phyloP scores from a whole-genome alignment of 768 basidiomycete species.

The Dacryopinax spathularia region DNA sequence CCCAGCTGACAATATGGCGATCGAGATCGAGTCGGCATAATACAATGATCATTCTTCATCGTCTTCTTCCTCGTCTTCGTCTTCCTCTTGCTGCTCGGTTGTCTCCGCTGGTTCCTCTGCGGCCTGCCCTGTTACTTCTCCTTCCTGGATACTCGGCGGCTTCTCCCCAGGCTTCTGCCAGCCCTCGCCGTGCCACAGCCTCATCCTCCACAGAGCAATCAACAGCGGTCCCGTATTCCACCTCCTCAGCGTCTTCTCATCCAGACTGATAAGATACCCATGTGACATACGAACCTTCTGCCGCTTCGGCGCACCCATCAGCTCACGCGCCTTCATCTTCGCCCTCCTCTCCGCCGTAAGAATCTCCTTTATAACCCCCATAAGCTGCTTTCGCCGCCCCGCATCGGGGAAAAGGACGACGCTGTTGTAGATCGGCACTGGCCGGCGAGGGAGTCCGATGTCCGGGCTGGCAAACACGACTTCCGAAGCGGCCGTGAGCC shows the following conservation, averaged over 20 bases:
- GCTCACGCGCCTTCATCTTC: constrained; percentile 3
- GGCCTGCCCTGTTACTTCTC: not conserved
- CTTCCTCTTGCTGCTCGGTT: not conserved
- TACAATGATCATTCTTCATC: constrained; percentile 5
- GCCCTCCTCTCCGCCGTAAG: constrained; percentile 34
- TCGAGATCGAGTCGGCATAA: constrained; percentile 14
- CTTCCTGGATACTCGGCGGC: too few species aligned
- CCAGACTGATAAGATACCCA: constrained; percentile 51
- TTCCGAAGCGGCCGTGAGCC: constrained; percentile 31
- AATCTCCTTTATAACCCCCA: constrained; percentile 35
- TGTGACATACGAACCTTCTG: too few species aligned
- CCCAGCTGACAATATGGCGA: constrained; percentile 9
- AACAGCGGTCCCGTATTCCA: constrained; percentile 52
- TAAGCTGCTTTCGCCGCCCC: constrained; percentile 46
- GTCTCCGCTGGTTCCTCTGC: constrained; percentile 3
- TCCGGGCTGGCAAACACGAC: constrained; percentile 20
- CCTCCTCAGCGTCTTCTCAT: constrained; percentile 33
- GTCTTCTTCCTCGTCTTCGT: too few species aligned
- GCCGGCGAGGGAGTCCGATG: constrained; percentile 21
- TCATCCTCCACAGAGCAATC: constrained; percentile 62
- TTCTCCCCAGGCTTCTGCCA: too few species aligned
- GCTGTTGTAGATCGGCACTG: constrained; percentile 57
- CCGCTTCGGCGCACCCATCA: too few species aligned
- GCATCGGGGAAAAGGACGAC: constrained; percentile 46
- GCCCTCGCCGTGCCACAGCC: constrained; percentile 58